Evolutionary conservation across 305 asterid genomes (phyloP).

Genomic region (Fraxinus ornus): DNA sequence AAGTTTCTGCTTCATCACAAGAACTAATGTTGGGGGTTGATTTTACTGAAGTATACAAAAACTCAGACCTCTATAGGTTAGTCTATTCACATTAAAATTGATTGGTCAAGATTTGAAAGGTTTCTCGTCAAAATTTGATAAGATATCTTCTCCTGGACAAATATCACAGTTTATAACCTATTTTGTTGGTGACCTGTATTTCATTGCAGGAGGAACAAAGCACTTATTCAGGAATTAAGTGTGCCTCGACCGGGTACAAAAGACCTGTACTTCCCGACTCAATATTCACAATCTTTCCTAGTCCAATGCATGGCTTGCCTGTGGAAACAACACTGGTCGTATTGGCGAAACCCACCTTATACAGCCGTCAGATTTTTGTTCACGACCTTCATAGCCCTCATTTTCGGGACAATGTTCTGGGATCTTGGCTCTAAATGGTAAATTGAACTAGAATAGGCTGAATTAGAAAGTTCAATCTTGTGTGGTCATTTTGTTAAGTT

Average conservation of each 20-base stretch:
- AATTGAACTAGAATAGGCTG: neutral
- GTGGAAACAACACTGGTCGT: constrained; percentile 59
- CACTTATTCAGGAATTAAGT: constrained; percentile 44
- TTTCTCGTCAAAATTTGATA: neutral
- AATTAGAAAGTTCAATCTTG: neutral
- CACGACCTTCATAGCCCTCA: constrained; percentile 43
- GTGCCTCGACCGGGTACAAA: constrained; percentile 47
- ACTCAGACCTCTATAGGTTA: constrained; percentile 44
- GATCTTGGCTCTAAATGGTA: constrained; percentile 47
- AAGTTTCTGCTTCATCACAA: constrained; percentile 52
- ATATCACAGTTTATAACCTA: neutral
- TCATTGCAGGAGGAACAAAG: constrained; percentile 50
- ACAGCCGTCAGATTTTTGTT: constrained; percentile 50
- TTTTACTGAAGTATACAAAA: constrained; percentile 42
- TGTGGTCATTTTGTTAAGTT: neutral
- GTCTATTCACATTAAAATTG: constrained; percentile 10
- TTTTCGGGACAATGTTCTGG: constrained; percentile 59
- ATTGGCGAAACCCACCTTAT: constrained; percentile 59
- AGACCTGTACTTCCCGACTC: constrained; percentile 35
- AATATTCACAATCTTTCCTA: constrained; percentile 47
- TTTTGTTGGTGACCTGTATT: neutral
- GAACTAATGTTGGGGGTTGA: constrained; percentile 43
- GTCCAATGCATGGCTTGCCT: constrained; percentile 52
- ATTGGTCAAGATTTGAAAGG: neutral
- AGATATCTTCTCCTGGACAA: neutral